Conservation (phyloP, 2,329 filamentous ascomycete species). For the Calonectria honghensis region DNA sequence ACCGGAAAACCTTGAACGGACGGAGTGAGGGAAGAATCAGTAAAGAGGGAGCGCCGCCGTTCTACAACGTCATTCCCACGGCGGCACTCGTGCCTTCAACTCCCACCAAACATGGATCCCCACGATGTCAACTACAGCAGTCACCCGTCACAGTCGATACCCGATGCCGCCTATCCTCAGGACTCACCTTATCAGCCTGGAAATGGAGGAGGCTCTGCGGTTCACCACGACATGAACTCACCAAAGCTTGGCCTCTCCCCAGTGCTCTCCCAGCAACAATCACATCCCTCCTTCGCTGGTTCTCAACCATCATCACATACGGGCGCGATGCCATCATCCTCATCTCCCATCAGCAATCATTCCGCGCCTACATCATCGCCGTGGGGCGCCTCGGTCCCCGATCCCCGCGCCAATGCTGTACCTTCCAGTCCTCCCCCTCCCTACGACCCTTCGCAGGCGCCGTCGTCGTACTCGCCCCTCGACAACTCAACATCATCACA, state of each 20-base stretch:
- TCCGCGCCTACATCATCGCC: slow-evolving; percentile 34
- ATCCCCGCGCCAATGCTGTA: slow-evolving; percentile 35
- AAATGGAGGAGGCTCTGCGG: slow-evolving; percentile 29
- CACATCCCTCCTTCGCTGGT: slow-evolving; percentile 37
- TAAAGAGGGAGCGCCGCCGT: not conserved
- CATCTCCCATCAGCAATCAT: slow-evolving; percentile 26
- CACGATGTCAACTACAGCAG: slow-evolving; percentile 43
- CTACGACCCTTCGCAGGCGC: slow-evolving; percentile 54
- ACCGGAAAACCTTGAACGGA: slow-evolving; percentile 1
- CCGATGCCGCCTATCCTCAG: slow-evolving; percentile 57
- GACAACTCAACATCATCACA: slow-evolving; percentile 38
- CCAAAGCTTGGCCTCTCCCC: slow-evolving; percentile 33
- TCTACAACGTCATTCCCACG: slow-evolving; percentile 9
- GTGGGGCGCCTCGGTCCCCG: slow-evolving; percentile 35
- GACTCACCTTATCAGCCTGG: slow-evolving; percentile 55
- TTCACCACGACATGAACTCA: slow-evolving; percentile 26
- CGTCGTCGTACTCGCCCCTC: slow-evolving; percentile 53
- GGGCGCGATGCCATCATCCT: slow-evolving; percentile 38
- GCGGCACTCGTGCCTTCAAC: slow-evolving; percentile 5
- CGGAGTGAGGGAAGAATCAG: not conserved
- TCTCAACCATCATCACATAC: slow-evolving; percentile 37
- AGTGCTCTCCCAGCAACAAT: slow-evolving; percentile 39
- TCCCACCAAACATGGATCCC: slow-evolving; percentile 45
- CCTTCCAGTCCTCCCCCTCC: slow-evolving; percentile 54
- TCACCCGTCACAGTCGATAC: slow-evolving; percentile 57